Evolutionary conservation across 768 basidiomycete species (phyloP).

Genomic region (Russula brevipes): DNA sequence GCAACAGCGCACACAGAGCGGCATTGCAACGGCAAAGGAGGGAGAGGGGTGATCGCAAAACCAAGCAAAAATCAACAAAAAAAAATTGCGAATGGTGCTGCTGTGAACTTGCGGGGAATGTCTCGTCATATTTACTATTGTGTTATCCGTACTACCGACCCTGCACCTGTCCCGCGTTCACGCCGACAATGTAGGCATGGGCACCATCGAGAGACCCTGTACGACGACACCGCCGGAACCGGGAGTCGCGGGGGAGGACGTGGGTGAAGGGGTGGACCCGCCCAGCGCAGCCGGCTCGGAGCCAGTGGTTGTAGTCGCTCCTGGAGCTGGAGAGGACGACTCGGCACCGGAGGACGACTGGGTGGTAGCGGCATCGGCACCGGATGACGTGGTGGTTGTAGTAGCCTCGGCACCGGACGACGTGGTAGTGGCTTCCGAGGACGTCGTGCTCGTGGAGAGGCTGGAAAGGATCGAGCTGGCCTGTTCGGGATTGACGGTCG

Average conservation of each 20-base stretch:
- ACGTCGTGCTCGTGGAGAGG: conserved; percentile 23
- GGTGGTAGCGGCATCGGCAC: too few relatives aligned
- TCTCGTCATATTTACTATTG: too few relatives aligned
- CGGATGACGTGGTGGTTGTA: too few relatives aligned
- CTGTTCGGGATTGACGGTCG: conserved; percentile 25
- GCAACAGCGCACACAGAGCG: background rate
- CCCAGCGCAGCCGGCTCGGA: too few relatives aligned
- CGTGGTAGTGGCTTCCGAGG: background rate
- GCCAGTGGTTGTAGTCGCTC: too few relatives aligned
- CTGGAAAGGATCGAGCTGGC: conserved; percentile 28
- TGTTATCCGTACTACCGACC: too few relatives aligned
- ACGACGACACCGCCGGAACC: conserved; percentile 38
- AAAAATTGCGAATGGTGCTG: conserved; percentile 3
- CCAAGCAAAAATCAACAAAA: background rate
- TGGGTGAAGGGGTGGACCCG: too few relatives aligned
- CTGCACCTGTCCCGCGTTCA: background rate
- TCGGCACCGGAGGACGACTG: too few relatives aligned
- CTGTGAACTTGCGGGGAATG: too few relatives aligned
- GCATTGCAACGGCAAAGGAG: background rate
- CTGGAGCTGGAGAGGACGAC: too few relatives aligned
- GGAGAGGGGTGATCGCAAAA: background rate
- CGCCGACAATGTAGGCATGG: background rate
- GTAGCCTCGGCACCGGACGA: background rate
- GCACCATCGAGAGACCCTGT: conserved; percentile 41
- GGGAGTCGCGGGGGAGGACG: too few relatives aligned